These are phyloP conservation scores for Heliamphora pulchella DNA, from an alignment of 179 eudicot species.

Conservation along the genomic window DNA sequence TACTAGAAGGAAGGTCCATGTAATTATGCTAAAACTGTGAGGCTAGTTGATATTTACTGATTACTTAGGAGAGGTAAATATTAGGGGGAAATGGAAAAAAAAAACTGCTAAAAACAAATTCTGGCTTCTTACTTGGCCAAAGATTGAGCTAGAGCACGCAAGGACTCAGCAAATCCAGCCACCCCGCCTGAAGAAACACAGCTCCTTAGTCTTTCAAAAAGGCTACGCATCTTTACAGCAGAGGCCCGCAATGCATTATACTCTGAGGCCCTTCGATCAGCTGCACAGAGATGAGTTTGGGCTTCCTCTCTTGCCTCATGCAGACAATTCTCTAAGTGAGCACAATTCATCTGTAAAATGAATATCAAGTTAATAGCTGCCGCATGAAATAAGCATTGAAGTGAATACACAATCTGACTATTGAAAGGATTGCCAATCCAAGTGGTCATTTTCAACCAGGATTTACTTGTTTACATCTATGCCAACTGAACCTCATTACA, in stretches of 20 bases:
- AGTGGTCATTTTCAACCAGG: not conserved
- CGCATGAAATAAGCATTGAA: not conserved
- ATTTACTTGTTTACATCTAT: not conserved
- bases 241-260: constrained; percentile 77
- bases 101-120: not conserved
- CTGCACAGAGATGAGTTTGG: constrained; percentile 92
- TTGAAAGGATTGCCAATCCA: not conserved
- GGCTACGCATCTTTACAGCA: constrained; percentile 80
- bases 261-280: constrained; percentile 88
- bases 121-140: constrained; percentile 51
- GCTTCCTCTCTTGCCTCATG: constrained; percentile 98
- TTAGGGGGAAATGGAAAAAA: not conserved
- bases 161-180: constrained; percentile 66
- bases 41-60: too few species aligned
- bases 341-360: constrained; percentile 80
- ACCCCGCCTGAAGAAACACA: constrained; percentile 69
- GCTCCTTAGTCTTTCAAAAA: constrained; percentile 67
- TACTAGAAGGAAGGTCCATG: not conserved
- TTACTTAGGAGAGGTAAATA: too few species aligned
- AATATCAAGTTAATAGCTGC: not conserved
- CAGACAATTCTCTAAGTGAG: constrained; percentile 87
- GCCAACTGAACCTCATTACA: not conserved
- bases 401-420: not conserved
- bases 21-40: too few species aligned
- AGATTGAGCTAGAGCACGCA: constrained; percentile 77